Base-by-base conservation (phyloP, 2,329 filamentous ascomycete species). In the Cryphonectria carpinicola region DNA sequence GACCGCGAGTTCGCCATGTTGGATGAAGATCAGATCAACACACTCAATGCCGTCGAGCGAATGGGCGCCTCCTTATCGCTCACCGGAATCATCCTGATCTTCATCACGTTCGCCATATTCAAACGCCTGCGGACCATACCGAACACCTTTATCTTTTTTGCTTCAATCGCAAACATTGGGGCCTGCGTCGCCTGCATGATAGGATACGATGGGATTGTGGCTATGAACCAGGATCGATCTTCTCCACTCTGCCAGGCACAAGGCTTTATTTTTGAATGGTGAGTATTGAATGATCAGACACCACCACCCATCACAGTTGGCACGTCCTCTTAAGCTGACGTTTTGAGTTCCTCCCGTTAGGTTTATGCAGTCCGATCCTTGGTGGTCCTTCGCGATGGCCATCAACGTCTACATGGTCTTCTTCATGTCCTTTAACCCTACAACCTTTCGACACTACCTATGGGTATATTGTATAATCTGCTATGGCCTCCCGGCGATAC, bases 331-430 rank as follows among this genome's bases (percentile, higher is more conserved):
- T 22, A 10, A 17, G 22, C 49, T 46, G 62, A 58, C 39, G 11
- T 19, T 46, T 35, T 28, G 22, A 46, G 25, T 14, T 58, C n/a
- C 6, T 35, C n/a, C 14, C 13, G 1, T 39, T 19, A 93, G 90
- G 88, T 94, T 93, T 79, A 92, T 93, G 88, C 90, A 92, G 74
- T 91, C 90, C 6, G 91, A 93, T 79, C 89, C 90, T 0, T 86
- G 92, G 81, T 94, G 90, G 92, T 92, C 92, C 0, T 87, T 94
- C 68, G 91, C 91, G 73, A 95, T 96, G 93, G 92, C 93, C 3
- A 84, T 91, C 77, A 96, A 95, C 76, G 93, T 95, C 73, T 93
- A 92, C 76, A 85, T 95, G 66, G 87, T 89, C 71, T 89, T 89
- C 78, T 89, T 89, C 79, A 86, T 85, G 74, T 83, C 85, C n/a